Evolutionary conservation across 129 eudicot genomes (phyloP).

Genomic region (Tanacetum coccineum): DNA sequence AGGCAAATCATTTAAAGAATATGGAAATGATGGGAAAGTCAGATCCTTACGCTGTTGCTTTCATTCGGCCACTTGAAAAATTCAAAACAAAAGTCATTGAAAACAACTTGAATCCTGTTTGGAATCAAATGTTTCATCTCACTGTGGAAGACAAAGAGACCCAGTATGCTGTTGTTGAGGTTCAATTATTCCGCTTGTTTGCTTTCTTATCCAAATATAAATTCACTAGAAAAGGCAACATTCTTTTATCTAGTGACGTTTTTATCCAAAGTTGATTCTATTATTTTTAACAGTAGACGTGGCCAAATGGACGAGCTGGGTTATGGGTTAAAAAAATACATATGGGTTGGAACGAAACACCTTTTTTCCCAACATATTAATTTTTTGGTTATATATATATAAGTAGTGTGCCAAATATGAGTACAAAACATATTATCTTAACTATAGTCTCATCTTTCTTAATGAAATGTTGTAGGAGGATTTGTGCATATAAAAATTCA

Average conservation of each 20-base stretch:
- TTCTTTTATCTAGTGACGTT: not conserved
- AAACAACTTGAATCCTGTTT: constrained; percentile 83
- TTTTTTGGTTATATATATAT: too few species aligned
- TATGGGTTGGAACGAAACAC: too few species aligned
- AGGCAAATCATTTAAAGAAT: constrained; percentile 74
- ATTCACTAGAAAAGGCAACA: not conserved
- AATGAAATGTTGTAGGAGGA: too few species aligned
- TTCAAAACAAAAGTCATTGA: constrained; percentile 69
- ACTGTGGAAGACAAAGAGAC: constrained; percentile 96
- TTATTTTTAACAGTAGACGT: too few species aligned
- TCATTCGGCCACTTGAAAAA: constrained; percentile 73
- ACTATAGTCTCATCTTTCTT: too few species aligned
- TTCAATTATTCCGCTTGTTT: constrained; percentile 16
- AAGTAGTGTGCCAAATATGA: too few species aligned
- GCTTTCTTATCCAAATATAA: constrained; percentile 2
- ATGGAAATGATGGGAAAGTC: constrained; percentile 95
- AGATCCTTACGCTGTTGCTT: constrained; percentile 80
- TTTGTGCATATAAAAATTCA: too few species aligned
- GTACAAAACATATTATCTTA: too few species aligned
- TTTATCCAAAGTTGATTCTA: too few species aligned
- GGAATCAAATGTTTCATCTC: constrained; percentile 76
- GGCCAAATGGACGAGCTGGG: too few species aligned
- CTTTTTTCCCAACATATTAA: too few species aligned
- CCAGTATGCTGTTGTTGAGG: constrained; percentile 74
- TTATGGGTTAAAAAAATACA: too few species aligned